These are phyloP conservation scores for Bipolaris zeicola DNA, from an alignment of 2,329 filamentous ascomycete species.

Conservation along the genomic window DNA sequence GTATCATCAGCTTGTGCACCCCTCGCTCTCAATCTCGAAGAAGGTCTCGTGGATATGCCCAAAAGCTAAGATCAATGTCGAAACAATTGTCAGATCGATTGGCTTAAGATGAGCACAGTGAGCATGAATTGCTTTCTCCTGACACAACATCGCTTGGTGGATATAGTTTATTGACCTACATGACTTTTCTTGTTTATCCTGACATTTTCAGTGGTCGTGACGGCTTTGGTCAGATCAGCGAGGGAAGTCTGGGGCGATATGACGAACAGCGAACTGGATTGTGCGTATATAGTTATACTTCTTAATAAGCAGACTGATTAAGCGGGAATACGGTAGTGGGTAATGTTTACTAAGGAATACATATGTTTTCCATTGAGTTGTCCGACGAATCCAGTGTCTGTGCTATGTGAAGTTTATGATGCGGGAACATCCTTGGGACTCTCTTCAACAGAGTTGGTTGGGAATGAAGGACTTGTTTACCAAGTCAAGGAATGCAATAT, in stretches of 20 bases:
- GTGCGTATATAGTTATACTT: constrained; percentile 32
- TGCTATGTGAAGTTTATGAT: background rate
- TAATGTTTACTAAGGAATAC: constrained; percentile 21
- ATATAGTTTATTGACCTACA: constrained; percentile 27
- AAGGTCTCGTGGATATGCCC: constrained; percentile 42
- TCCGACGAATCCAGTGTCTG: background rate
- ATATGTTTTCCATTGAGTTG: constrained; percentile 27
- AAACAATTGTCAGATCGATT: constrained; percentile 39
- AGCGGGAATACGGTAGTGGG: constrained; percentile 24
- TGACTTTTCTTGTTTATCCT: constrained; percentile 44
- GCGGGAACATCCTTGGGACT: background rate
- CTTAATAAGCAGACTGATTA: constrained; percentile 20
- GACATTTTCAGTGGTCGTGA: constrained; percentile 25
- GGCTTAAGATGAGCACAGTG: constrained; percentile 36
- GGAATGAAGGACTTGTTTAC: background rate
- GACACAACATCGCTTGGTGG: constrained; percentile 34
- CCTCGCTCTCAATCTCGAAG: constrained; percentile 41
- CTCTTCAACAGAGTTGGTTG: background rate
- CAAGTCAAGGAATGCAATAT: background rate
- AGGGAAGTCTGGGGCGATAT: constrained; percentile 18
- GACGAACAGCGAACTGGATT: constrained; percentile 28
- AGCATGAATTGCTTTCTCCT: constrained; percentile 31
- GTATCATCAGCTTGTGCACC: constrained; percentile 35
- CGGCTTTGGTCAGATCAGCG: constrained; percentile 23
- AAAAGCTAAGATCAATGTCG: constrained; percentile 39